Evolutionary conservation across 257 asterid species (phyloP).

Genomic region (Rauvolfia tetraphylla): DNA sequence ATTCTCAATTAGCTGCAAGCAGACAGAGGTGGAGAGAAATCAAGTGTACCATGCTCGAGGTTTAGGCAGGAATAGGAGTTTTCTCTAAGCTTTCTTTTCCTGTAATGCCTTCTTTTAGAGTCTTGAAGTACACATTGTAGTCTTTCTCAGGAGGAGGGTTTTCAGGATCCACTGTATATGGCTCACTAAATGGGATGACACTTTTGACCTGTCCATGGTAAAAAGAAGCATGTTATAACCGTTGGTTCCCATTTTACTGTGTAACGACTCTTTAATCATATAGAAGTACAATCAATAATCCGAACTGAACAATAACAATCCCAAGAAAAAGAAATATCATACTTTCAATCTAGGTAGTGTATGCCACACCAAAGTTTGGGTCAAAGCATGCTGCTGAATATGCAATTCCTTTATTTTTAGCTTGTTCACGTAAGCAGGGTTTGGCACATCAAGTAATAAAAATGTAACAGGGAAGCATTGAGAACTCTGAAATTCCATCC

Average conservation of each 20-base stretch:
- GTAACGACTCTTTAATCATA: neutral
- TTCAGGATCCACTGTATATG: conserved; percentile 88
- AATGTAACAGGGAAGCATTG: neutral
- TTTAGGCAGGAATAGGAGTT: conserved; percentile 55
- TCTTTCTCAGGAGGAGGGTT: conserved; percentile 92
- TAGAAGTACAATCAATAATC: neutral
- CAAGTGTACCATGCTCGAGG: conserved; percentile 18
- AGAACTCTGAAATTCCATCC: neutral
- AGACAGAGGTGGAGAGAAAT: neutral
- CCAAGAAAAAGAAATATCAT: neutral
- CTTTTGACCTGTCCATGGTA: conserved; percentile 71
- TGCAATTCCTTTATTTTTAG: neutral
- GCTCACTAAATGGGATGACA: conserved; percentile 85
- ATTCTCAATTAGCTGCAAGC: neutral
- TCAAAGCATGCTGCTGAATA: neutral
- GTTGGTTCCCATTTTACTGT: neutral
- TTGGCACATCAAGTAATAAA: neutral
- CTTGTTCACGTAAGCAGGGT: neutral
- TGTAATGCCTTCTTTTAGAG: conserved; percentile 76
- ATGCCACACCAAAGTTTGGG: neutral
- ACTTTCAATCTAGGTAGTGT: neutral
- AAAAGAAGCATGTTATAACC: conserved; percentile 1
- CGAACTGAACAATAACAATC: neutral
- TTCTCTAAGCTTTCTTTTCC: conserved; percentile 89
- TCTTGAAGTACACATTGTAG: conserved; percentile 65